Conservation (phyloP, 2,329 filamentous ascomycete genomes). For the Scedosporium boydii region DNA sequence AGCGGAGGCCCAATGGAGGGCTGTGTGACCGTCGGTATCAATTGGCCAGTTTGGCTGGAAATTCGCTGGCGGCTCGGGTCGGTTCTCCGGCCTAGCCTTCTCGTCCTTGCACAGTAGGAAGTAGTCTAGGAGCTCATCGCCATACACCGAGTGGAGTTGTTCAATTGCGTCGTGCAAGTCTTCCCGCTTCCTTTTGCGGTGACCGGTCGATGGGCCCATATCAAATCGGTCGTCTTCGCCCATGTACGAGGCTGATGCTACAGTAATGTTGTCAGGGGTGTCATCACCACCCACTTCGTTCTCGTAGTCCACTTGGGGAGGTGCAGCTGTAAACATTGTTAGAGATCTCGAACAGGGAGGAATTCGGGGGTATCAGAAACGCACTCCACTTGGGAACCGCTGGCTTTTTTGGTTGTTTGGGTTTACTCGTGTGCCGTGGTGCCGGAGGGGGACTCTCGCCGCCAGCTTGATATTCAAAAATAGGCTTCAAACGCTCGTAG, state of each 20-base stretch:
- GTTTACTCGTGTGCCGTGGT: constrained; percentile 83
- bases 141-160: constrained; percentile 82
- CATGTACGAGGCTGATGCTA: constrained; percentile 76
- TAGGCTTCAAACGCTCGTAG: constrained; percentile 70
- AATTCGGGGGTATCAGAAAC: not conserved
- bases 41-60: constrained; percentile 90
- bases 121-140: constrained; percentile 89
- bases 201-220: constrained; percentile 53
- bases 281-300: constrained; percentile 52
- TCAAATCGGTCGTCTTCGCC: constrained; percentile 74
- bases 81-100: constrained; percentile 49
- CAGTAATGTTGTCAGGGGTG: constrained; percentile 72
- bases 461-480: constrained; percentile 83
- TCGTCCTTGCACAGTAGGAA: constrained; percentile 82
- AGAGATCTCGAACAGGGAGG: not conserved
- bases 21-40: constrained; percentile 84
- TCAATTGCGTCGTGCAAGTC: constrained; percentile 58
- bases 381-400: constrained; percentile 49
- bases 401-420: constrained; percentile 63
- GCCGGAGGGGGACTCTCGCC: constrained; percentile 85
- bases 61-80: constrained; percentile 70
- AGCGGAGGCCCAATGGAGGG: constrained; percentile 91
- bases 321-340: constrained; percentile 19
- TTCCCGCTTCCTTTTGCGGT: constrained; percentile 69
- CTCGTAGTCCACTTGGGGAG: constrained; percentile 19